Percentiles rank a stretch among this genome's conserved stretches.
These are phyloP conservation scores for Carpinus fangiana DNA, from an alignment of 306 rosid species.

Conservation along the genomic window DNA sequence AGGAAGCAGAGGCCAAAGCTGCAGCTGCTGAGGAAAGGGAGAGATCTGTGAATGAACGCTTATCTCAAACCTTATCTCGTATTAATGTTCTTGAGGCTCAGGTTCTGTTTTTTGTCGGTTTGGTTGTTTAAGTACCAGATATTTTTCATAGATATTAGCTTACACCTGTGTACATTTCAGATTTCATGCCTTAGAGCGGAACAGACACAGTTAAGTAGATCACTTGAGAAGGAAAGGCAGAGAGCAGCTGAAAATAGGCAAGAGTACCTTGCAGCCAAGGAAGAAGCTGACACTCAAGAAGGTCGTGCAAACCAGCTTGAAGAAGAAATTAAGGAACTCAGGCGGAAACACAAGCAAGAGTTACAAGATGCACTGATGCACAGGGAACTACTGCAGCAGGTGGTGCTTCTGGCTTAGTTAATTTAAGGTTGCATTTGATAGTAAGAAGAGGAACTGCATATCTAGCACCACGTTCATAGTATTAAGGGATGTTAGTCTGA, in stretches of 20 bases:
- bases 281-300: constrained; percentile 97
- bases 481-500: neutral
- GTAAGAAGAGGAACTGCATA: neutral
- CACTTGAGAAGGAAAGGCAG: constrained; percentile 97
- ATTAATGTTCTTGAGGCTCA: constrained; percentile 99
- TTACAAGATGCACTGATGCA: constrained; percentile 82
- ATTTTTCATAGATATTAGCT: constrained; percentile 29
- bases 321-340: constrained; percentile 71
- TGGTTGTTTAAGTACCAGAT: constrained; percentile 20
- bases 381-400: constrained; percentile 92
- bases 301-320: constrained; percentile 93
- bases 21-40: constrained; percentile 97
- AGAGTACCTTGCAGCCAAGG: constrained; percentile 93
- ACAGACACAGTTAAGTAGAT: constrained; percentile 85
- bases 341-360: constrained; percentile 91
- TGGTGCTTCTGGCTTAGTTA: constrained; percentile 37
- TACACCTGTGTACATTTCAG: constrained; percentile 51
- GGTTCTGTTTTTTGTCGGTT: constrained; percentile 53
- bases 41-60: constrained; percentile 85
- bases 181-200: constrained; percentile 97
- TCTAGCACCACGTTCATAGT: neutral
- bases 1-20: constrained; percentile 97
- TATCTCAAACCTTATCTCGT: constrained; percentile 94
- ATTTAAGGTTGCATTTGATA: neutral
- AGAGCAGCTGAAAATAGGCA: constrained; percentile 99